Base-by-base conservation (phyloP, 441 rosid species). In the Euphorbia schlechtendalii region DNA sequence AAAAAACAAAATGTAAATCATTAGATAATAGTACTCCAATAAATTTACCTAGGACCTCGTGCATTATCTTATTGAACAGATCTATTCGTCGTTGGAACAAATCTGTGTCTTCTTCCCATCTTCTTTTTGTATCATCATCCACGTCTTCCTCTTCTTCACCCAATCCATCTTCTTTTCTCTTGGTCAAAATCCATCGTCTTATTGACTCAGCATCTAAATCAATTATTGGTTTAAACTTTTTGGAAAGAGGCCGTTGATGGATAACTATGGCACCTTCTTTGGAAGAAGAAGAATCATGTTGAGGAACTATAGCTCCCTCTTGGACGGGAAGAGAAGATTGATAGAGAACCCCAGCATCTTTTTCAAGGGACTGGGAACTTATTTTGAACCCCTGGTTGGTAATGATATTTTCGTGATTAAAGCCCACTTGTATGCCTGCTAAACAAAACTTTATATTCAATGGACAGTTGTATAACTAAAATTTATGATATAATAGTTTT, bases 1-100 rank as follows among this genome's bases (percentile, higher is more conserved):
- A 8, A 30, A 9, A 7, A 14, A 54, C 36, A 3, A 22, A 0
- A 53, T 27, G 30, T 27, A 27, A 27, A 27, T 27, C 30, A 27
- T 27, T 1, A 27, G 30, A 27, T 27, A 4, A 27, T 27, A 4
- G 30, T 27, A 27, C 30, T 27, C 8, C 3, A 27, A 30, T 46
- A 32, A 69, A 46, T 12, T 48, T 69, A 69, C 73, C 67, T 56
- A 69, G 40, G 1, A 63, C 18, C 0, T 14, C 0, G 63, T 36
- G 73, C 73, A 63, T 22, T 51, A 2, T 36, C 2, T 32, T 20
- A 15, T 18, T 45, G n/a, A 69, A 69, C 8, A 36, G 14, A 0
- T 22, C 56, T 22, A 46, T 32, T 1, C 67, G 55, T 36, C 56
- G 67, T 0, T 1, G 4, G 11, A 63, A 69, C 56, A 56, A 22